A percentile compares a stretch with the other conserved stretches of the same genome.
phyloP scores from a whole-genome alignment of 2,329 filamentous ascomycete genomes.

The Cytospora paraplurivora region DNA sequence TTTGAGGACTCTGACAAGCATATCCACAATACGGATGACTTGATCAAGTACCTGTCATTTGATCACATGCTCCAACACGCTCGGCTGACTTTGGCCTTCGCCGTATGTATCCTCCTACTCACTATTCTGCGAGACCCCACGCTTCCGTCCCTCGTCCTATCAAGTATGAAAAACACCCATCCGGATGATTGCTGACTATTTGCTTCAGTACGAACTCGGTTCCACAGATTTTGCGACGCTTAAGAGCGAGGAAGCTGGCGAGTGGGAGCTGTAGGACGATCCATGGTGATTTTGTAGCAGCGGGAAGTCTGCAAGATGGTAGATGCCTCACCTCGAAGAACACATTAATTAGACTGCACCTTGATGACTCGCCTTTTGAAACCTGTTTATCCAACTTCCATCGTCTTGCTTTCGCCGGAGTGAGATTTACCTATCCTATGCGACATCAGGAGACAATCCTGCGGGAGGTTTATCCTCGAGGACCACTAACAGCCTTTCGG shows the following conservation, averaged over 20 bases:
- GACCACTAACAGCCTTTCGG: neutral
- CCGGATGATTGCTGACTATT: neutral
- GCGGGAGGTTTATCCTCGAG: neutral
- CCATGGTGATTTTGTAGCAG: neutral
- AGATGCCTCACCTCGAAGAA: neutral
- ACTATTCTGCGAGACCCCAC: neutral
- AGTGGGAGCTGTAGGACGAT: slow-evolving; percentile 24
- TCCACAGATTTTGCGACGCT: slow-evolving; percentile 29
- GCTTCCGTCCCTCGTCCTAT: no score
- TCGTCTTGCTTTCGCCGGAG: neutral
- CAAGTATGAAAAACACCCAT: no score
- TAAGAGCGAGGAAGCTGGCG: slow-evolving; percentile 13
- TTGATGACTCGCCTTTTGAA: neutral
- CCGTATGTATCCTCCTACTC: slow-evolving; percentile 35
- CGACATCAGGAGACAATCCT: neutral
- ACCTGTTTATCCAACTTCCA: neutral
- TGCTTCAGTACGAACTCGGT: slow-evolving; percentile 26
- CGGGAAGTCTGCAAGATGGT: neutral
- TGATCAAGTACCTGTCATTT: slow-evolving; percentile 73
- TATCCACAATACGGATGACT: slow-evolving; percentile 71
- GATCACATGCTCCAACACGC: slow-evolving; percentile 93
- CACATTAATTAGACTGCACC: neutral
- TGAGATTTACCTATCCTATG: neutral
- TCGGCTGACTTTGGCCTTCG: slow-evolving; percentile 78
- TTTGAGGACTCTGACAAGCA: slow-evolving; percentile 68